These are phyloP conservation scores for Saccharomycopsis sp. DNA, from an alignment of 805 yeast genomes.

Conservation along the genomic window DNA sequence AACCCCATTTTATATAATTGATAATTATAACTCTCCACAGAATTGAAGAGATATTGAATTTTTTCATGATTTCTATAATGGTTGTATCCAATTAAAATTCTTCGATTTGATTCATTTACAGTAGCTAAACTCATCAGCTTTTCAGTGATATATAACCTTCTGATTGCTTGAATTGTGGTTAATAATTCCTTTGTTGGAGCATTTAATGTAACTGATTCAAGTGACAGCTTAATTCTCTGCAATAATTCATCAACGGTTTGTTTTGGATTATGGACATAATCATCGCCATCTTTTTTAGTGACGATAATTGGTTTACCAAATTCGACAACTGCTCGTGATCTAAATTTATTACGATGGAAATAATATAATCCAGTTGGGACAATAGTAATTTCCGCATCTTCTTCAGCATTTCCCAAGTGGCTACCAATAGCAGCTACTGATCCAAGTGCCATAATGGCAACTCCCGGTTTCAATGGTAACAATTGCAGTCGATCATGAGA, in stretches of 20 bases:
- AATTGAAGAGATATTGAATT: slow-evolving; percentile 50
- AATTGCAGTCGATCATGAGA: slow-evolving; percentile 92
- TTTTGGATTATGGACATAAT: slow-evolving; percentile 57
- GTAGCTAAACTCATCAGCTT: slow-evolving; percentile 65
- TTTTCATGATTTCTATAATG: slow-evolving; percentile 65
- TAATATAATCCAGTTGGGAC: slow-evolving; percentile 98
- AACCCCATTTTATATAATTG: slow-evolving; percentile 55
- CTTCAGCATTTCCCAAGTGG: slow-evolving; percentile 28
- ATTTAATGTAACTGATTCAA: slow-evolving; percentile 79
- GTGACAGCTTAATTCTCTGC: slow-evolving; percentile 62
- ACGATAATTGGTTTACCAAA: slow-evolving; percentile 85
- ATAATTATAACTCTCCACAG: slow-evolving; percentile 65
- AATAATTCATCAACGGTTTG: slow-evolving; percentile 69
- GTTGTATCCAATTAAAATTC: slow-evolving; percentile 76
- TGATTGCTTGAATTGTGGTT: slow-evolving; percentile 84
- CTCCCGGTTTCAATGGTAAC: slow-evolving; percentile 93
- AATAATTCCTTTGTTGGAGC: slow-evolving; percentile 86
- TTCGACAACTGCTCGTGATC: slow-evolving; percentile 92
- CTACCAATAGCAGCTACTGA: slow-evolving; percentile 66
- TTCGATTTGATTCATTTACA: slow-evolving; percentile 84
- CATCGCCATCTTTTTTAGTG: slow-evolving; percentile 49
- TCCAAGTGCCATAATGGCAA: slow-evolving; percentile 96
- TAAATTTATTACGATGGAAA: slow-evolving; percentile 90
- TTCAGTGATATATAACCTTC: slow-evolving; percentile 70
- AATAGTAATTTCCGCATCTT: slow-evolving; percentile 70